Percentiles rank a stretch among this genome's conserved stretches.
Evolutionary conservation across 2,329 filamentous ascomycete species (phyloP).

Genomic region (Aspergillus caelatus): DNA sequence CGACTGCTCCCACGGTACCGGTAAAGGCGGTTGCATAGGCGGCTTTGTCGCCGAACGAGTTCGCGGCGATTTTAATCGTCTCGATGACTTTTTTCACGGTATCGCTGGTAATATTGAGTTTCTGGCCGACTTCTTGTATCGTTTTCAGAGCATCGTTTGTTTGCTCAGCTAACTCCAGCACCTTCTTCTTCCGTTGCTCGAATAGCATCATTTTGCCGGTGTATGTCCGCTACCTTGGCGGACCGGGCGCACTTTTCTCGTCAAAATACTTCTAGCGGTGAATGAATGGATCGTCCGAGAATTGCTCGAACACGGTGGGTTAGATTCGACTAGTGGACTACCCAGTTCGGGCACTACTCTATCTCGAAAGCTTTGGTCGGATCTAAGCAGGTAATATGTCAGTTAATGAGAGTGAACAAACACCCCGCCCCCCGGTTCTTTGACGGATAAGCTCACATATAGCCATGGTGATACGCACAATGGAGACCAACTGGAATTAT

Average conservation of each 20-base stretch:
- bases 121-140: background rate
- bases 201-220: background rate
- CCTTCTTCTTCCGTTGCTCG: constrained; percentile 1
- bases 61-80: constrained; percentile 3
- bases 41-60: constrained; percentile 8
- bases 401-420: background rate
- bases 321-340: background rate
- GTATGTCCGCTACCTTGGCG: background rate
- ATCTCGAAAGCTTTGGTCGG: background rate
- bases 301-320: background rate
- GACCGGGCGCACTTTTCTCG: background rate
- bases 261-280: background rate
- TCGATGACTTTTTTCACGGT: background rate
- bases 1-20: background rate
- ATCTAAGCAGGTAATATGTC: background rate
- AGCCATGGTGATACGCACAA: background rate
- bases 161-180: background rate
- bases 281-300: background rate
- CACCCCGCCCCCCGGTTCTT: too few relatives aligned
- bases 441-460: background rate
- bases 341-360: background rate
- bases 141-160: background rate
- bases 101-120: background rate
- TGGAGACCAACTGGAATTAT: background rate
- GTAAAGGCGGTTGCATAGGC: constrained; percentile 2